Evolutionary conservation across 2,329 filamentous ascomycete genomes (phyloP), one percentile per base, ranked within the genome.

Genomic region (Ceratocystiopsis sp.): DNA sequence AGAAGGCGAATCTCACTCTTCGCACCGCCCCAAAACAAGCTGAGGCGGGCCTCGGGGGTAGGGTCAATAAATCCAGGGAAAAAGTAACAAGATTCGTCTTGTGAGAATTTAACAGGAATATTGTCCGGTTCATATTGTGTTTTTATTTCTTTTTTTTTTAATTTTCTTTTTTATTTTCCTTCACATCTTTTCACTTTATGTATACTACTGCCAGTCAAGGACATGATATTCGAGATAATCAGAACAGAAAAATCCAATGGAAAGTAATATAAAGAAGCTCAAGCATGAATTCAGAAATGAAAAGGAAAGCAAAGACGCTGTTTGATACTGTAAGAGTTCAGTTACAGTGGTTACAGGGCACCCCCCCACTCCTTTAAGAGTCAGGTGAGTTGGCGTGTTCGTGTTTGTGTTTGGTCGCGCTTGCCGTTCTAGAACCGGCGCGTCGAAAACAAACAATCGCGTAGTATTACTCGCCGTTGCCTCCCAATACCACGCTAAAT

Each of bases 311-410:
- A 4, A 4, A 21, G 19, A 21, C 7, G 19, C 19, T 21, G 19
- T 21, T 21, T 21, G 8, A 40, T n/a, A 18, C 29, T 35, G 21
- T 43, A 25, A 2, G 38, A 21, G 17, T 11, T 5, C 2, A 12
- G 10, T 37, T 19, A 11, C 21, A 19, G 12, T n/a, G 17, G n/a
- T n/a, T n/a, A n/a, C n/a, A n/a, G n/a, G n/a, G n/a, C n/a, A n/a
- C n/a, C n/a, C 25, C 25, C 25, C 25, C 35, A 18, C 9, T 19
- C 7, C 42, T 48, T 46, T 33, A 49, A 46, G 5, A 29, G 40
- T 45, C 50, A 52, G 12, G 42, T 52, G 50, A 48, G 36, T 49
- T 52, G 50, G 50, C 50, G 49, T 49, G 39, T 32, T 21, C 4
- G 18, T 0, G n/a, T 49, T 49, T 48, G 45, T 50, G 37, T 45